phyloP scores from a whole-genome alignment of 2,329 filamentous ascomycete genomes.

The Hypoxylon sp. region DNA sequence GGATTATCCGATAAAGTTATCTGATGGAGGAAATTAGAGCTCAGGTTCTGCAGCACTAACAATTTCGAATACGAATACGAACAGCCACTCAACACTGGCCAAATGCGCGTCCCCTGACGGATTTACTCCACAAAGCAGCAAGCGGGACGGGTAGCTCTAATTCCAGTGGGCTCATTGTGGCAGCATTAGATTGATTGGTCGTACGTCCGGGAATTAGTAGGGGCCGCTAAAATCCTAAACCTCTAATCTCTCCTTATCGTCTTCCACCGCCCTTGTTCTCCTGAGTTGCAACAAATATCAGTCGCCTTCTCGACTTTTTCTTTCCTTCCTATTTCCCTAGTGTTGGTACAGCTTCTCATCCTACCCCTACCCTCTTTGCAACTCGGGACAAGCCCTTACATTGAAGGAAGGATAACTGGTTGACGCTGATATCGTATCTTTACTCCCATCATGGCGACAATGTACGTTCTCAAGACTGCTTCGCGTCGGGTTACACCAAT shows the following conservation, averaged over 20 bases:
- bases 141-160: constrained; percentile 43
- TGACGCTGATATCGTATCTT: constrained; percentile 14
- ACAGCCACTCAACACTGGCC: constrained; percentile 6
- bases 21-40: constrained; percentile 23
- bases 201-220: constrained; percentile 38
- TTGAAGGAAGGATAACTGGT: constrained; percentile 14
- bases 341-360: constrained; percentile 22
- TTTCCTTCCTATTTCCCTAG: constrained; percentile 10
- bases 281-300: constrained; percentile 38
- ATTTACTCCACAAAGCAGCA: constrained; percentile 31
- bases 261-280: constrained; percentile 39
- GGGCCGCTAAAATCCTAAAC: constrained; percentile 42
- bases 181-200: constrained; percentile 50
- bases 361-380: constrained; percentile 1
- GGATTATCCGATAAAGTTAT: constrained; percentile 40
- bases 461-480: constrained; percentile 45
- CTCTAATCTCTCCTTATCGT: constrained; percentile 46
- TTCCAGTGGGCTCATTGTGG: constrained; percentile 52
- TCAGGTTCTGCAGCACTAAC: constrained; percentile 14
- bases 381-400: not conserved
- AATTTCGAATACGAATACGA: constrained; percentile 42
- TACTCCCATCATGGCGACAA: constrained; percentile 48
- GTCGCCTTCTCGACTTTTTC: constrained; percentile 30
- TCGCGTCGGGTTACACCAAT: not conserved
- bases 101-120: constrained; percentile 27